These are phyloP conservation scores for Ustilago shanxiensis DNA, from an alignment of 1,284 basidiomycete genomes.

Conservation along the genomic window DNA sequence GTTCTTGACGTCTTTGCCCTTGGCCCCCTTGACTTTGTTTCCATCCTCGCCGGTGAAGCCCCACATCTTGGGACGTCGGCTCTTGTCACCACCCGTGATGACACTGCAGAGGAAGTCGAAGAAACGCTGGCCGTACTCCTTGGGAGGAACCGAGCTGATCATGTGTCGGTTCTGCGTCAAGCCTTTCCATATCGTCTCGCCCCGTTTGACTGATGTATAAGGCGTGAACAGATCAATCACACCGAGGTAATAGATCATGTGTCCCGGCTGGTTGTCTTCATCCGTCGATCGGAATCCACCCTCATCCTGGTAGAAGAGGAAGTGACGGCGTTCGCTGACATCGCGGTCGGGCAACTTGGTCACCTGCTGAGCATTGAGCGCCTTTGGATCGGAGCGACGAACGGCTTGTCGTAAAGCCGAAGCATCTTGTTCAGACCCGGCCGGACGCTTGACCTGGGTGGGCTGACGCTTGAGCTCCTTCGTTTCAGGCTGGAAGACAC, in stretches of 20 bases:
- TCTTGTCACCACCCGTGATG: slow-evolving; percentile 55
- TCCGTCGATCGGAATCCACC: slow-evolving; percentile 91
- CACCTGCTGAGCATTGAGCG: slow-evolving; percentile 75
- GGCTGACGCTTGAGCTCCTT: slow-evolving; percentile 58
- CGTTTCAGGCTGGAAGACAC: slow-evolving; percentile 83
- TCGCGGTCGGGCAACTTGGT: slow-evolving; percentile 79
- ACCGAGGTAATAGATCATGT: slow-evolving; percentile 85
- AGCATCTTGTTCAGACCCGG: slow-evolving; percentile 74
- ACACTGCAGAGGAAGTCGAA: slow-evolving; percentile 60
- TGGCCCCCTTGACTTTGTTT: slow-evolving; percentile 12
- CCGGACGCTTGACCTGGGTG: slow-evolving; percentile 44
- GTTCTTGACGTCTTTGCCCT: slow-evolving; percentile 4
- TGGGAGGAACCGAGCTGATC: slow-evolving; percentile 66
- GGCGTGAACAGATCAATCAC: slow-evolving; percentile 76
- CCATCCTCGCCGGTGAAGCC: slow-evolving; percentile 33
- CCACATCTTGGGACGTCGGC: slow-evolving; percentile 52
- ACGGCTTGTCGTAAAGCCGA: slow-evolving; percentile 75
- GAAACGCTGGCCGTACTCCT: slow-evolving; percentile 65
- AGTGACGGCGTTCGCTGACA: slow-evolving; percentile 81
- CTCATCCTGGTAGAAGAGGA: slow-evolving; percentile 96
- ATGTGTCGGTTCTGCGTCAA: slow-evolving; percentile 72
- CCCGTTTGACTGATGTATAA: slow-evolving; percentile 81
- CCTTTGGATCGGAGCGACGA: slow-evolving; percentile 83
- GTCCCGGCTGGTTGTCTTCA: slow-evolving; percentile 80
- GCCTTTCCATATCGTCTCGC: slow-evolving; percentile 94